These are phyloP conservation scores for Thymus mandschuricus DNA, from an alignment of 257 asterid genomes.

Conservation along the genomic window DNA sequence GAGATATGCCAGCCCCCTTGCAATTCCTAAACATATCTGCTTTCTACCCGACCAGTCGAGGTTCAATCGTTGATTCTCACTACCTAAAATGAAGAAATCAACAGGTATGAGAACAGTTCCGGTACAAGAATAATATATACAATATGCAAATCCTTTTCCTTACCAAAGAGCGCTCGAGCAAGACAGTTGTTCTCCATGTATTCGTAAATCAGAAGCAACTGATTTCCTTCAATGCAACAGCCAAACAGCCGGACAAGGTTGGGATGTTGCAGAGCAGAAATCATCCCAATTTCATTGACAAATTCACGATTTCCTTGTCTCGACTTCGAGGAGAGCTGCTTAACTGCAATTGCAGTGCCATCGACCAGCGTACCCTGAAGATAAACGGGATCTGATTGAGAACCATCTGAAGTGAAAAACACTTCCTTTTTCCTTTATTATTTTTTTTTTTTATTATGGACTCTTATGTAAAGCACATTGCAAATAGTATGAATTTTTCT, in stretches of 20 bases:
- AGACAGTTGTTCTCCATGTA: constrained; percentile 72
- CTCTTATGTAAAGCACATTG: no score
- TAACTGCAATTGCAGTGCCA: constrained; percentile 64
- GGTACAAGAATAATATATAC: background rate
- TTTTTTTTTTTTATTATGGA: no score
- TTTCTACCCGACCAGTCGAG: constrained; percentile 49
- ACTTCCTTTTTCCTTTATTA: no score
- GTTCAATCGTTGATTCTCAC: background rate
- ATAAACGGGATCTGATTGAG: no score
- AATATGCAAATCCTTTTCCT: background rate
- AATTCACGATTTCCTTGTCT: constrained; percentile 73
- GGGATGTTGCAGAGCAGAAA: constrained; percentile 66
- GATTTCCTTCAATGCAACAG: constrained; percentile 69
- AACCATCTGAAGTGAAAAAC: background rate
- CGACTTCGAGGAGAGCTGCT: constrained; percentile 64
- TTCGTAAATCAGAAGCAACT: constrained; percentile 65
- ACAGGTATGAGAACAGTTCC: background rate
- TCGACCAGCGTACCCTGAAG: constrained; percentile 59
- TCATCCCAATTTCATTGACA: constrained; percentile 65
- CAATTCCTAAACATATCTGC: constrained; percentile 58
- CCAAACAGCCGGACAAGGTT: constrained; percentile 69
- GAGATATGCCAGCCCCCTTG: constrained; percentile 60
- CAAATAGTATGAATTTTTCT: background rate
- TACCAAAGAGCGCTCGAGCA: constrained; percentile 62
- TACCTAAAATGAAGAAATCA: background rate